Base-by-base conservation (phyloP, 208 protist genomes). In the Acanthamoeba divionensis region DNA sequence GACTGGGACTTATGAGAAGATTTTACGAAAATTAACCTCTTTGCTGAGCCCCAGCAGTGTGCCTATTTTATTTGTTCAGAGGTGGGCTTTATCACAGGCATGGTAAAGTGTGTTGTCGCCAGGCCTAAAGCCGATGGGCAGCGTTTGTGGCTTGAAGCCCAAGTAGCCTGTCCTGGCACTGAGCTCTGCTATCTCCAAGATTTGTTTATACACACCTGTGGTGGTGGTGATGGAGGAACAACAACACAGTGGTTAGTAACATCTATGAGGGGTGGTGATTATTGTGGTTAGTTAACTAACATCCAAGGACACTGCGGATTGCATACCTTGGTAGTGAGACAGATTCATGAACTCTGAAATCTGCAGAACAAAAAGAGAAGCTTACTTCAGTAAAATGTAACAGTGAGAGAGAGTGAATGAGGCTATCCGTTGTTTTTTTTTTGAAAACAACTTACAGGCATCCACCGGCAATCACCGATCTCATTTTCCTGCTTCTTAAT, bases 401-500 rank as follows among this genome's bases (percentile, higher is more conserved):
- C 12, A 6, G 8, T 26, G 38, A 0, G 4, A 55, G 21, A 5
- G 26, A 26, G 3, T 44, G 12, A 24, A 13, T 36, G 2, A 45
- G n/a, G n/a, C n/a, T n/a, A n/a, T n/a, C n/a, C n/a, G n/a, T 60
- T 60, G 18, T 60, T 60, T 60, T 60, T 60, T 60, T 60, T 60
- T 18, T 60, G 7, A 36, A 1, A 48, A 21, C 12, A 50, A 31
- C 26, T n/a, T 87, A 87, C 79, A 7, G 79, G 79, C 79, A 87
- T 87, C 79, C 79, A 87, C 21, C 50, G 44, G 54, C 79, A 87
- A 15, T 66, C 79, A n/a, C 0, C 79, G 12, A 87, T 87, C 31
- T 87, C 79, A 13, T 60, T 87, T 31, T 31, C 79, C 57, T 87
- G 79, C 21, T 69, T 87, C 38, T 87, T 38, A 36, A 87, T 87